Conservation (phyloP, 2,329 filamentous ascomycete genomes). For the Diatrype stigma region DNA sequence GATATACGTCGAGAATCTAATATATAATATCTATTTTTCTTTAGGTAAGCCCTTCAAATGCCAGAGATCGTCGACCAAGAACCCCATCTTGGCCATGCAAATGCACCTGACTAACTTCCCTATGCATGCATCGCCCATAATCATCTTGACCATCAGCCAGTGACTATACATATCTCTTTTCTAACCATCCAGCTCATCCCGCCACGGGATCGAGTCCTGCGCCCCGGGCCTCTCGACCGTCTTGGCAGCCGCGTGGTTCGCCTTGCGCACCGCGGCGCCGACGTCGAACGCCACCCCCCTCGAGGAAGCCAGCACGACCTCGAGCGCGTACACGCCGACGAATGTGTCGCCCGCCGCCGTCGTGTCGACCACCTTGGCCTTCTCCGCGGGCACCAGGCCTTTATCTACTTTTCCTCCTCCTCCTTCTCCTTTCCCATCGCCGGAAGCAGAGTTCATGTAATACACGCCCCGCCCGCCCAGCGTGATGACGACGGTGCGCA, state of each 20-base stretch:
- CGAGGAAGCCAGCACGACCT: constrained; percentile 55
- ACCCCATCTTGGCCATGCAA: neutral
- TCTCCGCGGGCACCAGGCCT: constrained; percentile 57
- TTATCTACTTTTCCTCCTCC: constrained; percentile 25
- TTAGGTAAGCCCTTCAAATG: neutral
- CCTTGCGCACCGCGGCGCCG: constrained; percentile 54
- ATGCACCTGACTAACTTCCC: too few species aligned
- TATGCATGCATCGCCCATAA: too few species aligned
- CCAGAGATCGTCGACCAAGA: neutral
- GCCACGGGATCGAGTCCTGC: constrained; percentile 64
- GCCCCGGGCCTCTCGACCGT: constrained; percentile 64
- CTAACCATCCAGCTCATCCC: constrained; percentile 38
- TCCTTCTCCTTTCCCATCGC: constrained; percentile 29
- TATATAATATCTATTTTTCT: neutral
- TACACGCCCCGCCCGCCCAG: constrained; percentile 77
- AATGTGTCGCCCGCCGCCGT: constrained; percentile 95
- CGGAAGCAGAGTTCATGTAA: constrained; percentile 42
- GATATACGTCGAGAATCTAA: too few species aligned
- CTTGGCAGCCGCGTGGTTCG: constrained; percentile 59
- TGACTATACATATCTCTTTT: neutral
- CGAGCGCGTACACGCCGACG: constrained; percentile 79
- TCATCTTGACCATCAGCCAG: too few species aligned
- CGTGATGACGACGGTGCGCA: constrained; percentile 76
- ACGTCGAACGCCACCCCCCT: constrained; percentile 49
- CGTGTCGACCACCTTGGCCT: constrained; percentile 80